Percentiles rank a stretch among this genome's conserved stretches.
Conservation (phyloP, 139 green algal genomes). For the Zygnema cylindricum region DNA sequence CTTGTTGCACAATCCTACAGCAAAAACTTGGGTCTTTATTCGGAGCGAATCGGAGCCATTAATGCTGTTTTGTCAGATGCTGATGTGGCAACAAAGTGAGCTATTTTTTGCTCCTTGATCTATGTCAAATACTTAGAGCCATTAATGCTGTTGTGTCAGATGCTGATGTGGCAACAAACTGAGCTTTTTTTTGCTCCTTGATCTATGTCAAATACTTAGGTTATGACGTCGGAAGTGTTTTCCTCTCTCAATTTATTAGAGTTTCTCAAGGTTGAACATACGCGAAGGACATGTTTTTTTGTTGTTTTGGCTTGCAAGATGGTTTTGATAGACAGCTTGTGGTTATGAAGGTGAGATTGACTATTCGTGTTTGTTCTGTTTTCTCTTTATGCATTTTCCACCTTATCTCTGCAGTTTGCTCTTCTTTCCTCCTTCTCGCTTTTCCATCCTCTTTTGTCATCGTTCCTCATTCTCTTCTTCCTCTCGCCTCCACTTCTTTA, state of each 20-base stretch:
- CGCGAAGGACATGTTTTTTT: no score
- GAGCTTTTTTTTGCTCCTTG: background rate
- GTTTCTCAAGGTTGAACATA: background rate
- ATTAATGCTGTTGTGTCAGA: background rate
- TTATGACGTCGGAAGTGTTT: background rate
- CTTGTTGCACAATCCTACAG: conserved; percentile 83
- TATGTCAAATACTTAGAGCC: background rate
- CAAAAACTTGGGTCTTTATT: conserved; percentile 99
- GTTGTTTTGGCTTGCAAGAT: background rate
- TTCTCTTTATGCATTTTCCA: background rate
- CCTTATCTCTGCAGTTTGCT: background rate
- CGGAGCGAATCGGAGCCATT: conserved; percentile 92
- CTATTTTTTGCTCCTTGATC: background rate
- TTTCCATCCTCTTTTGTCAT: background rate
- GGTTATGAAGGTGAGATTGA: background rate
- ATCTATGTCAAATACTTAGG: background rate
- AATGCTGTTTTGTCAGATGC: conserved; percentile 77
- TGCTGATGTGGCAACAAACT: background rate
- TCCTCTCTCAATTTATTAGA: background rate
- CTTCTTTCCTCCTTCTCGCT: background rate
- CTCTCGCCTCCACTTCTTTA: no score
- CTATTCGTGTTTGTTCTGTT: background rate
- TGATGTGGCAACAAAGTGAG: conserved; percentile 57
- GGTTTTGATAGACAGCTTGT: background rate
- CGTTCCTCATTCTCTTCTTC: no score